A percentile compares a stretch with the other conserved stretches of the same genome.
Conservation (phyloP, 1,139 yeast species). For the Kodamaea sp. region DNA sequence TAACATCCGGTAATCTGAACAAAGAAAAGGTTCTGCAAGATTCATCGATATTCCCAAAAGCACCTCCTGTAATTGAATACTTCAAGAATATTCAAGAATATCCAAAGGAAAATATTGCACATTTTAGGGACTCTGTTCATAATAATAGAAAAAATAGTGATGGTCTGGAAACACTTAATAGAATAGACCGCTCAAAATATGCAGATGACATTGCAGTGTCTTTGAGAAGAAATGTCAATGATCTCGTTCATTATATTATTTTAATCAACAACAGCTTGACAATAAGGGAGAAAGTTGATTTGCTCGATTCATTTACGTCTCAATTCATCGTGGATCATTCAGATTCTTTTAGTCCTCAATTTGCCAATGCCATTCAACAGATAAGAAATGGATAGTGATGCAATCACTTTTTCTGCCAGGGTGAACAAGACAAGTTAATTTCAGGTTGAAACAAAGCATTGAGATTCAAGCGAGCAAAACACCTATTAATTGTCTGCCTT, state of each 20-base stretch:
- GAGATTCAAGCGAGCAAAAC: too few species aligned
- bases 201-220: conserved; percentile 12
- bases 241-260: conserved; percentile 16
- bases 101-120: background rate
- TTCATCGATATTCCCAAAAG: too few species aligned
- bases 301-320: conserved; percentile 23
- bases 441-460: too few species aligned
- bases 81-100: too few species aligned
- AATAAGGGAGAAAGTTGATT: conserved; percentile 17
- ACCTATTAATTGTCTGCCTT: too few species aligned
- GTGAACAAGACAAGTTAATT: too few species aligned
- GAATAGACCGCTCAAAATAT: conserved; percentile 1
- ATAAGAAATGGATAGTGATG: conserved; percentile 4
- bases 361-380: conserved; percentile 11
- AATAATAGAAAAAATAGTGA: background rate
- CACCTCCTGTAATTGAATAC: too few species aligned
- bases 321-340: conserved; percentile 26
- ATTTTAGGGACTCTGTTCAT: background rate
- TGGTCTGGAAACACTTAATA: background rate
- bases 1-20: too few species aligned
- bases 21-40: too few species aligned
- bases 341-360: conserved; percentile 11
- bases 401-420: too few species aligned
- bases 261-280: conserved; percentile 16
- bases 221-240: conserved; percentile 19